Conservation (phyloP, 1,284 basidiomycete genomes). For the Trichosporon sp. region DNA sequence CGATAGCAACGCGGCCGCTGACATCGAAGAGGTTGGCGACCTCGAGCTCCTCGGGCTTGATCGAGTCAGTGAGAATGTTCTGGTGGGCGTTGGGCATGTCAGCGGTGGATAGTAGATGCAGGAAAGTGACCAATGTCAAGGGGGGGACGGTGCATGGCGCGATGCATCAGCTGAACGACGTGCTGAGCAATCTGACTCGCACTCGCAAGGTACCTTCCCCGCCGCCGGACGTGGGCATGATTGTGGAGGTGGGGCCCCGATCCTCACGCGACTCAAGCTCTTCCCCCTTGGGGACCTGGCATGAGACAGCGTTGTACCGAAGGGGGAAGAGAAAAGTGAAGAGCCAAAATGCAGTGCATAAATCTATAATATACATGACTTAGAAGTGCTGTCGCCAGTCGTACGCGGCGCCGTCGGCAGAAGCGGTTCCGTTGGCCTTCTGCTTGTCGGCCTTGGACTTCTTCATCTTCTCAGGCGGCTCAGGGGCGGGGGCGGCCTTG, state of each 20-base stretch:
- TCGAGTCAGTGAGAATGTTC: neutral
- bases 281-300: too few species aligned
- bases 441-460: conserved; percentile 19
- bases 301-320: too few species aligned
- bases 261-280: too few species aligned
- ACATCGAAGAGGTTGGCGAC: conserved; percentile 41
- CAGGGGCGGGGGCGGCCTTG: conserved; percentile 6
- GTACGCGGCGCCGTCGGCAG: neutral
- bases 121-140: neutral
- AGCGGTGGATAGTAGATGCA: neutral
- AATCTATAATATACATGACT: conserved; percentile 7
- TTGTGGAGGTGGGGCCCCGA: neutral
- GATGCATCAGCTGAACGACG: neutral
- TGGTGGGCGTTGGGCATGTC: neutral
- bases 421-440: conserved; percentile 11
- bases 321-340: neutral
- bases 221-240: neutral
- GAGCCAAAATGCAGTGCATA: conserved; percentile 5
- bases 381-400: conserved; percentile 17
- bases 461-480: conserved; percentile 13
- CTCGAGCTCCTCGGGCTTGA: conserved; percentile 25
- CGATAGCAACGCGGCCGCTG: conserved; percentile 41
- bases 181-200: neutral
- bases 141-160: neutral
- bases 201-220: neutral